Evolutionary conservation across 2,329 filamentous ascomycete genomes (phyloP).

Genomic region (Fusarium sp.): DNA sequence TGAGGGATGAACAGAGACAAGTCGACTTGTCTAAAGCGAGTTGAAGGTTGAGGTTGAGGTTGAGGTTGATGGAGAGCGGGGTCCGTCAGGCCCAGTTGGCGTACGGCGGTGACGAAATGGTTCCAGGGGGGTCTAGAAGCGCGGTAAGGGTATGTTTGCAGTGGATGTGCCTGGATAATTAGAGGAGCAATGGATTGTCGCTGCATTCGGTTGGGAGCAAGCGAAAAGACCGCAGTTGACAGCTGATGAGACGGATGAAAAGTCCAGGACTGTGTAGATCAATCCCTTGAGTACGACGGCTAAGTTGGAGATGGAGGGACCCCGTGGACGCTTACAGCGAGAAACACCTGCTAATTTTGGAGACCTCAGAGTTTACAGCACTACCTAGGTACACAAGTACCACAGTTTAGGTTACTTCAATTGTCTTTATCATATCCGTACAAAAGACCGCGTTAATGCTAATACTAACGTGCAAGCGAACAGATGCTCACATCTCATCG

Average conservation of each 20-base stretch:
- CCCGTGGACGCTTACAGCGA: neutral
- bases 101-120: constrained; percentile 49
- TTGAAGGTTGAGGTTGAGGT: constrained; percentile 33
- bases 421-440: neutral
- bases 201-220: constrained; percentile 14
- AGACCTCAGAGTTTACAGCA: neutral
- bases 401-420: neutral
- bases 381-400: neutral
- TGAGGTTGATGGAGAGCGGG: constrained; percentile 42
- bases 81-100: constrained; percentile 42
- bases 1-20: constrained; percentile 28
- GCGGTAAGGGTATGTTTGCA: constrained; percentile 26
- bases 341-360: constrained; percentile 30
- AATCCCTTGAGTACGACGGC: neutral
- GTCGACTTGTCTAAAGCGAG: constrained; percentile 25
- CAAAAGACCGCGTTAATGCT: neutral
- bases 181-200: constrained; percentile 11
- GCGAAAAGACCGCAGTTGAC: constrained; percentile 27
- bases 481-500: no score
- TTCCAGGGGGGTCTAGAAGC: constrained; percentile 29
- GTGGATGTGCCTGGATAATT: neutral
- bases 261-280: constrained; percentile 1
- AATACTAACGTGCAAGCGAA: neutral
- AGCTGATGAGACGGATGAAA: constrained; percentile 12
- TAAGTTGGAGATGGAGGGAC: constrained; percentile 4